phyloP scores from a whole-genome alignment of 2,329 filamentous ascomycete genomes.

The Diaporthe sp. region DNA sequence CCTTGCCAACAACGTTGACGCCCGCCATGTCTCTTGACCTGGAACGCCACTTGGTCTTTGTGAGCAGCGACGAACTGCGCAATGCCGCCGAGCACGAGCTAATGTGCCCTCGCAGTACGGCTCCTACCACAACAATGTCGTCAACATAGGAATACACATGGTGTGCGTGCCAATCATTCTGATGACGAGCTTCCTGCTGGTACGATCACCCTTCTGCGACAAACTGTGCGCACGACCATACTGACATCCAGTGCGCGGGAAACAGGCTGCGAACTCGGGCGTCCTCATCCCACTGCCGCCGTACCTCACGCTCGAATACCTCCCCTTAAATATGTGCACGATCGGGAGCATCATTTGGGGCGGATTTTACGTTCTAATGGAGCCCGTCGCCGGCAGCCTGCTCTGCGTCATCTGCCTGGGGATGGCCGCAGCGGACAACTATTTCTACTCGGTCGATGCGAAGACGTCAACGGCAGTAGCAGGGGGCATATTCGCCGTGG shows the following conservation, averaged over 20 bases:
- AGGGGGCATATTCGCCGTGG: constrained; percentile 76
- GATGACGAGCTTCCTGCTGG: constrained; percentile 78
- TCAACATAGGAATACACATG: constrained; percentile 85
- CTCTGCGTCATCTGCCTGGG: constrained; percentile 83
- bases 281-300: constrained; percentile 74
- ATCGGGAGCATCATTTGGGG: constrained; percentile 78
- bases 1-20: neutral
- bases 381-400: constrained; percentile 89
- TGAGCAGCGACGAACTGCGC: constrained; percentile 60
- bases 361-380: constrained; percentile 88
- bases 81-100: neutral
- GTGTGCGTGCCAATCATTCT: constrained; percentile 83
- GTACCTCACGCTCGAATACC: constrained; percentile 77
- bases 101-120: constrained; percentile 74
- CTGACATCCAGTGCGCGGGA: constrained; percentile 4
- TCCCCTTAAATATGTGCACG: constrained; percentile 76
- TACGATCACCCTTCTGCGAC: constrained; percentile 57
- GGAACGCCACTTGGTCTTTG: constrained; percentile 86
- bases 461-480: constrained; percentile 68
- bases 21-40: constrained; percentile 77
- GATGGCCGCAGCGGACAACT: constrained; percentile 81
- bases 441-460: constrained; percentile 73
- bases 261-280: constrained; percentile 73
- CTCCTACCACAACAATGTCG: constrained; percentile 82
- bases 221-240: neutral